A percentile compares a stretch with the other conserved stretches of the same genome.
Evolutionary conservation across 2,329 filamentous ascomycete species (phyloP).

Genomic region (Pseudocercospora crystallina): DNA sequence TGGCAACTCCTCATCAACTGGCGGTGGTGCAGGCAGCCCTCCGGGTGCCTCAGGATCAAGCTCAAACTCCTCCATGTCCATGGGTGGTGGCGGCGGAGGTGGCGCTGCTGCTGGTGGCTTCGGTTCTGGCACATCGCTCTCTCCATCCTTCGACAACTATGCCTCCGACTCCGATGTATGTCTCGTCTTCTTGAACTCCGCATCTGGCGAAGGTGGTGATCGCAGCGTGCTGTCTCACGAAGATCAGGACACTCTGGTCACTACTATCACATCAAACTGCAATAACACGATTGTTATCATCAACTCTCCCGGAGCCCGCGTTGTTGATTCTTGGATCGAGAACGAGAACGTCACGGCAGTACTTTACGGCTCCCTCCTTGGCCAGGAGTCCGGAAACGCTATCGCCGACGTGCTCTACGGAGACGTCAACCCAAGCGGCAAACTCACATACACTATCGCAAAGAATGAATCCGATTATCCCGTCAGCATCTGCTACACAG

Average conservation of each 20-base stretch:
- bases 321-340: conserved; percentile 31
- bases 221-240: conserved; percentile 27
- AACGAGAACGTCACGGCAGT: conserved; percentile 35
- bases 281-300: conserved; percentile 34
- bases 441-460: conserved; percentile 32
- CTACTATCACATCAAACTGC: conserved; percentile 36
- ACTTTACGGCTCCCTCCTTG: conserved; percentile 32
- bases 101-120: conserved; percentile 5
- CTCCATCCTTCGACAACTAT: conserved; percentile 15
- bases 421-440: conserved; percentile 29
- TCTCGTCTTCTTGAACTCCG: conserved; percentile 35
- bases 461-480: conserved; percentile 44
- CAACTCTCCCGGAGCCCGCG: conserved; percentile 29
- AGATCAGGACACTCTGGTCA: conserved; percentile 28
- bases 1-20: conserved; percentile 9
- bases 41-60: conserved; percentile 5
- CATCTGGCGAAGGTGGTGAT: conserved; percentile 30
- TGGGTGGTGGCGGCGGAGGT: background rate
- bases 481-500: conserved; percentile 61
- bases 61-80: conserved; percentile 12
- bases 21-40: background rate
- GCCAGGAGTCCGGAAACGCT: conserved; percentile 30
- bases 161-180: conserved; percentile 28
- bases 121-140: conserved; percentile 13
- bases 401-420: conserved; percentile 33